Evolutionary conservation across 1,284 basidiomycete genomes (phyloP), one percentile per base, ranked within the genome.

Genomic region (Salmacisia buchloeana): DNA sequence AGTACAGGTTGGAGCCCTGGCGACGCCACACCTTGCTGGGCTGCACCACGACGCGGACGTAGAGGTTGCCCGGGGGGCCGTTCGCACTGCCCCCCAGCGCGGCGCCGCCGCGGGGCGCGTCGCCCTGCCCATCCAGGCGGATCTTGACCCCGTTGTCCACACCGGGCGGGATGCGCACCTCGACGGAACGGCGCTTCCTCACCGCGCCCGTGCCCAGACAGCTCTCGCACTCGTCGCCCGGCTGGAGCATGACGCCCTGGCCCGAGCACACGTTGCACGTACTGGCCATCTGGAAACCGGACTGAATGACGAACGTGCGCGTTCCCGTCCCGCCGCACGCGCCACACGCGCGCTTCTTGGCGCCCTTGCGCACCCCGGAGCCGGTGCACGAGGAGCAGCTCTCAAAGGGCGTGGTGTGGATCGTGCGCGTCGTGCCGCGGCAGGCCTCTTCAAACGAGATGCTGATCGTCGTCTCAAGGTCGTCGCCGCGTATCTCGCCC

Each of bases 111-210:
- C 94, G 81, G 25, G 96, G 89, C 35, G 88, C 88, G 81, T 99
- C 93, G 36, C 96, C 96, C 54, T 85, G 85, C 43, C 87, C 87
- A 12, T 90, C 86, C 59, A 98, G 83, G 67, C 91, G 88, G 71
- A 99, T 86, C 63, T 88, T 87, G 90, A 94, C 96, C 31, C 96
- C 96, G 80, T 98, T 93, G 81, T 99, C 96, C 60, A 97, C 89
- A 63, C 93, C 92, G 88, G 74, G 63, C 65, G 70, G 74, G 63
- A 99, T 88, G 68, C 91, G 86, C 61, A 98, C 88, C 59, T 89
- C 85, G 27, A 96, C 86, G 15, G 86, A 83, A 78, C 89, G 90
- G 75, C 87, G 87, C 73, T 85, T 84, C 79, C 90, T 88, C 46
- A 98, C 88, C 74, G 92, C 89, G 23, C 96, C 96, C 33, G 92